Evolutionary conservation across 352 stramenopile species (phyloP), one percentile per base, ranked within the genome.

Genomic region (Pythium phragmiticola): DNA sequence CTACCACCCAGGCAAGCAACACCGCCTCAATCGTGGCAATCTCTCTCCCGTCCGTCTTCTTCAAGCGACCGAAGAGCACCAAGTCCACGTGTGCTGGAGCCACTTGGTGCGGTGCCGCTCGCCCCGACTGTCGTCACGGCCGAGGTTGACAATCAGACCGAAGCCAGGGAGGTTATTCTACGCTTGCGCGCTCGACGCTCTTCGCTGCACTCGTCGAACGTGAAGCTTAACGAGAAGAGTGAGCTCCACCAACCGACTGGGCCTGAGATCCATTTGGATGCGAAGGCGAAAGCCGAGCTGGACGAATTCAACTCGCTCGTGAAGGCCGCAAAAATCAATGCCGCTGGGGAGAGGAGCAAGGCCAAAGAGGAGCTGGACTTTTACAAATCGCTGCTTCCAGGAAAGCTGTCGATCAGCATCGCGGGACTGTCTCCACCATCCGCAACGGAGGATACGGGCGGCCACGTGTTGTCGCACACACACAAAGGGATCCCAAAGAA

Each of bases 221-320:
- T 11, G 11, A 55, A 50, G n/a, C 39, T 11, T 8, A 23, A 6
- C 1, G 30, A 17, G 0, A 33, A 43, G 26, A 39, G 9, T 3
- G 26, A 59, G 13, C 4, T 21, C 8, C 17, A 54, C 8, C 12
- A 47, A 42, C 50, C 43, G 16, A 57, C 19, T 21, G 62, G n/a
- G 50, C 62, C 46, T 1, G 60, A 37, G 54, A 79, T 36, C 9
- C 60, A 48, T n/a, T 16, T 58, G 4, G 66, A 73, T 19, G 55
- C 54, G n/a, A 69, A 58, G n/a, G 68, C 69, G 4, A 86, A 75
- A 63, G 69, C 72, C 0, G 77, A 87, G 26, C 71, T 89, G 11
- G 82, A 81, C 4, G 37, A 75, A 23, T 90, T 90, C 61, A 76
- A 89, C 58, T 49, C 53, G 9, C 60, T 90, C n/a, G 71, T 90